Conservation (phyloP, 257 asterid species). For the Jacaranda copaia region DNA sequence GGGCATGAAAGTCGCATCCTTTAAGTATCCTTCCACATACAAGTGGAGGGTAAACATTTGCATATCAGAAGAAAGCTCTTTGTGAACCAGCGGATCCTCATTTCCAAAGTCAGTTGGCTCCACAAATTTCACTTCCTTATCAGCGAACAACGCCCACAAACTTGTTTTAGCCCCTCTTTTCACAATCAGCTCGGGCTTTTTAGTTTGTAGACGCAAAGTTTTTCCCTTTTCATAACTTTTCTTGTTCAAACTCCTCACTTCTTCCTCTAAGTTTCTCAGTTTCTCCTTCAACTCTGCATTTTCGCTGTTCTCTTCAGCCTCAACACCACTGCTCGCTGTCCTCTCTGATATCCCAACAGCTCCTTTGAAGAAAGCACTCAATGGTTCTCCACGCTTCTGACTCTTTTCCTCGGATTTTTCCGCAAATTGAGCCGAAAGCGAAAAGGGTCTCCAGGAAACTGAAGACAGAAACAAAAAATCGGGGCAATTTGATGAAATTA, state of each 20-base stretch:
- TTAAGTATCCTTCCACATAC: constrained; percentile 61
- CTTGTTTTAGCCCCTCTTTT: constrained; percentile 26
- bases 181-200: background rate
- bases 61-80: constrained; percentile 76
- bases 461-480: constrained; percentile 29
- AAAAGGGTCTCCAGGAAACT: constrained; percentile 45
- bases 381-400: constrained; percentile 36
- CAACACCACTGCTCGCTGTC: constrained; percentile 24
- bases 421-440: constrained; percentile 42
- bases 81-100: constrained; percentile 57
- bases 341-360: constrained; percentile 49
- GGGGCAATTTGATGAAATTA: constrained; percentile 29
- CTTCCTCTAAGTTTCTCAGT: constrained; percentile 58
- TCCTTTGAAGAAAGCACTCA: constrained; percentile 62
- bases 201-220: constrained; percentile 13
- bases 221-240: constrained; percentile 30
- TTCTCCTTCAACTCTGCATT: constrained; percentile 40
- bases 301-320: constrained; percentile 32
- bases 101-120: constrained; percentile 36
- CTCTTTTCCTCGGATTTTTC: constrained; percentile 30
- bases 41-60: constrained; percentile 54
- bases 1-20: constrained; percentile 54
- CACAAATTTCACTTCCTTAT: constrained; percentile 17
- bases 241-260: constrained; percentile 46
- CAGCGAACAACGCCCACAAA: constrained; percentile 50